Evolutionary conservation across 2,329 filamentous ascomycete species (phyloP).

Genomic region (Magnaporthales sp.): DNA sequence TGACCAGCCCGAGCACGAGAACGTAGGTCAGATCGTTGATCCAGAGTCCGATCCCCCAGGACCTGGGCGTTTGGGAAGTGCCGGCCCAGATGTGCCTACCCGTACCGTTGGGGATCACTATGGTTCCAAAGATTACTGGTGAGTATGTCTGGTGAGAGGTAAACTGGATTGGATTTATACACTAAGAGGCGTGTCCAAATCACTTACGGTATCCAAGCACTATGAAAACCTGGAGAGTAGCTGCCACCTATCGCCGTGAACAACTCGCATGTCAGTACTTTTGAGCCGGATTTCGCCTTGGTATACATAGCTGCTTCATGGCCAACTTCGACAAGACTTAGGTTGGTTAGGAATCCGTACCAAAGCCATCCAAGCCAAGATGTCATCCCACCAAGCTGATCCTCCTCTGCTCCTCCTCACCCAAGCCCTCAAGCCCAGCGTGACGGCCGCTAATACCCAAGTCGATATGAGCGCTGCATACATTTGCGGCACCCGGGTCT

Average conservation of each 20-base stretch:
- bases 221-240: too few species aligned
- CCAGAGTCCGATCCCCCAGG: background rate
- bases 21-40: background rate
- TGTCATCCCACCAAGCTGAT: background rate
- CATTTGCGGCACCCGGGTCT: constrained; percentile 1
- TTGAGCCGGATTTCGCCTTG: too few species aligned
- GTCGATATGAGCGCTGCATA: background rate
- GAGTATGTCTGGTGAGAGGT: too few species aligned
- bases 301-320: too few species aligned
- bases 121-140: background rate
- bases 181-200: background rate
- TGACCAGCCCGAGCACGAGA: background rate
- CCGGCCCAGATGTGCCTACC: constrained; percentile 1
- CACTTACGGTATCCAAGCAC: background rate
- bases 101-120: constrained; percentile 1
- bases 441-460: background rate
- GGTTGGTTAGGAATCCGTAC: background rate
- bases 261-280: too few species aligned
- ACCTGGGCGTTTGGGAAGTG: background rate
- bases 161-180: too few species aligned
- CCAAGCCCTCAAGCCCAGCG: background rate
- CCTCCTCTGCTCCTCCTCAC: background rate
- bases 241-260: too few species aligned
- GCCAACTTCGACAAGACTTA: too few species aligned
- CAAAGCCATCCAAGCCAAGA: background rate